Percentiles rank a stretch among this genome's conserved stretches.
Evolutionary conservation across 768 basidiomycete genomes (phyloP).

Genomic region (Wakefieldia striispora): DNA sequence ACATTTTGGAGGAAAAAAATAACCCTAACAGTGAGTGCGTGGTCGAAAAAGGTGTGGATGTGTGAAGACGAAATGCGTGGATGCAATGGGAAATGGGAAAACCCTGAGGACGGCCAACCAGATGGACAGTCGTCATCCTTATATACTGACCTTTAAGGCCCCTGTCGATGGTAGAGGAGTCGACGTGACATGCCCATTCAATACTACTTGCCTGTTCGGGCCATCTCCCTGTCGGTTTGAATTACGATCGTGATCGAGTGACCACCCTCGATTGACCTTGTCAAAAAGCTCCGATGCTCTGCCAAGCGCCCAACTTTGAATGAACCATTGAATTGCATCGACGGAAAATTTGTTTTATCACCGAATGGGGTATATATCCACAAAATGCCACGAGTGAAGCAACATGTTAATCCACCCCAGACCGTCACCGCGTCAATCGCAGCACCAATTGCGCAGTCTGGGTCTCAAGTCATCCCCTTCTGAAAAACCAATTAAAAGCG

Average conservation of each 20-base stretch:
- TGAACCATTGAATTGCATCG: slow-evolving; percentile 4
- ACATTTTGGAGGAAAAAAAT: slow-evolving; percentile 14
- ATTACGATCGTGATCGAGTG: slow-evolving; percentile 15
- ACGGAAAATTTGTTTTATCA: neutral
- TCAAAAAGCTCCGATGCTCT: neutral
- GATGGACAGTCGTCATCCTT: neutral
- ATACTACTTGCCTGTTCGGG: slow-evolving; percentile 7
- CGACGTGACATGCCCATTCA: slow-evolving; percentile 4
- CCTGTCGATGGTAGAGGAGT: slow-evolving; percentile 11
- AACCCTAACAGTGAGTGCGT: slow-evolving; percentile 5
- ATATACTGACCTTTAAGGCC: slow-evolving; percentile 12
- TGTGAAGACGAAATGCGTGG: neutral
- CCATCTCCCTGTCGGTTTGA: neutral
- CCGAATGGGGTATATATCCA: slow-evolving; percentile 14
- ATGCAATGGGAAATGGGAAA: too few species aligned
- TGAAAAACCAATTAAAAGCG: neutral
- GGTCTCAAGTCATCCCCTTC: too few species aligned
- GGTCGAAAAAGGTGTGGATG: neutral
- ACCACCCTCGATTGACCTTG: slow-evolving; percentile 2
- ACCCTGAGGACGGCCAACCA: too few species aligned
- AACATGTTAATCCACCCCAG: slow-evolving; percentile 9
- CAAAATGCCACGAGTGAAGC: slow-evolving; percentile 9
- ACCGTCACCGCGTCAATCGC: too few species aligned
- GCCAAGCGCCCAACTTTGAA: too few species aligned
- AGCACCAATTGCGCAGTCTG: too few species aligned